Evolutionary conservation across 495 filamentous ascomycete genomes (phyloP), one percentile per base, ranked within the genome.

Genomic region (Penicillium ucsense): DNA sequence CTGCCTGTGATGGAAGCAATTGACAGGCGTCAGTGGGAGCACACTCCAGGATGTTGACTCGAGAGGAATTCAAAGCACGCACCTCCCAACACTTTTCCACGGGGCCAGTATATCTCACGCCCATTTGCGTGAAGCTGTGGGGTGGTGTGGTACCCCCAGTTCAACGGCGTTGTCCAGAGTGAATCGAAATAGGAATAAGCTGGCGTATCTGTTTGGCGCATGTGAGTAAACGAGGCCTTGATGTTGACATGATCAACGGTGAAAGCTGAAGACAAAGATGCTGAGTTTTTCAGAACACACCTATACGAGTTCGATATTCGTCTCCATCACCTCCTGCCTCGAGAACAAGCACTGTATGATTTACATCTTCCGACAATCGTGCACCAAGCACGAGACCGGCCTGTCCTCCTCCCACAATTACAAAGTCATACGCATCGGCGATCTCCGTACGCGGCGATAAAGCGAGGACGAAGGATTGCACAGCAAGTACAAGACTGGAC

Each of bases 391-490:
- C 59, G 27, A 68, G 63, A 56, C 70, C 60, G 44, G 66, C 49
- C 53, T 65, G 51, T 51, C 69, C 63, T 27, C 70, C 72, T 9
- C 74, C 72, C 5, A 72, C 62, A 40, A 76, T 61, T 38, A 78
- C 60, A 54, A 74, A 76, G 41, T 74, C 72, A 35, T 75, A 76
- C 2, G 56, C 47, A 33, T 59, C 54, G 5, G 49, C 48, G 33
- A 64, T 62, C 46, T 58, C 33, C 27, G 61, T 60, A 33, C 63
- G 55, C 36, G 63, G 63, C 4, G 56, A 45, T 11, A 66, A 52
- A 5, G 57, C 60, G 39, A 49, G 45, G 6, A 32, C 50, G 8
- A 48, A 11, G 30, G 50, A 20, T 20, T 20, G 47, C 36, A 53
- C 27, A 12, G 40, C 46, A 29, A 48, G 6, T 7, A 29, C 34